Evolutionary conservation across 306 rosid species (phyloP).

Genomic region (Luffa aegyptiaca): DNA sequence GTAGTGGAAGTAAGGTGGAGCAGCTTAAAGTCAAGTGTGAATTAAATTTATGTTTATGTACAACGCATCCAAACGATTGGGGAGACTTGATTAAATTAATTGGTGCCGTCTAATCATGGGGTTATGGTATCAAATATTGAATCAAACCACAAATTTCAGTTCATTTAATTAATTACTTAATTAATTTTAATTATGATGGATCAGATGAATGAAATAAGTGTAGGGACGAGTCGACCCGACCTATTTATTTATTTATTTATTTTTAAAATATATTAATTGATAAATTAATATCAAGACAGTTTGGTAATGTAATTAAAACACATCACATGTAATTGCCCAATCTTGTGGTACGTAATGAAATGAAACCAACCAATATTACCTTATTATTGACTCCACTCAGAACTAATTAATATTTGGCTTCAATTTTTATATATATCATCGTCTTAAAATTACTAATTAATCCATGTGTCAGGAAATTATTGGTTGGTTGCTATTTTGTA

Average conservation of each 20-base stretch:
- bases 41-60: not conserved
- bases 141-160: not conserved
- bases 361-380: not conserved
- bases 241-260: not conserved
- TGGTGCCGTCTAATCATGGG: constrained; percentile 3
- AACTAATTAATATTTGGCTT: not conserved
- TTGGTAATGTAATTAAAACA: not conserved
- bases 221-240: not conserved
- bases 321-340: not conserved
- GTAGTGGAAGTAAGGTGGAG: not conserved
- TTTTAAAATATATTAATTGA: not conserved
- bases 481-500: not conserved
- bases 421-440: not conserved
- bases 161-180: not conserved
- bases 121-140: not conserved
- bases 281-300: not conserved
- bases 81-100: not conserved
- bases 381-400: not conserved
- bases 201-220: not conserved
- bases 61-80: not conserved
- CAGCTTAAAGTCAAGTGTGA: not conserved
- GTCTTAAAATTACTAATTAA: not conserved
- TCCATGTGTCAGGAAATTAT: not conserved
- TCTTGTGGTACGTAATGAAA: not conserved
- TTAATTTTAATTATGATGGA: not conserved